Base-by-base conservation (phyloP, 257 asterid genomes). In the Rauvolfia tetraphylla region DNA sequence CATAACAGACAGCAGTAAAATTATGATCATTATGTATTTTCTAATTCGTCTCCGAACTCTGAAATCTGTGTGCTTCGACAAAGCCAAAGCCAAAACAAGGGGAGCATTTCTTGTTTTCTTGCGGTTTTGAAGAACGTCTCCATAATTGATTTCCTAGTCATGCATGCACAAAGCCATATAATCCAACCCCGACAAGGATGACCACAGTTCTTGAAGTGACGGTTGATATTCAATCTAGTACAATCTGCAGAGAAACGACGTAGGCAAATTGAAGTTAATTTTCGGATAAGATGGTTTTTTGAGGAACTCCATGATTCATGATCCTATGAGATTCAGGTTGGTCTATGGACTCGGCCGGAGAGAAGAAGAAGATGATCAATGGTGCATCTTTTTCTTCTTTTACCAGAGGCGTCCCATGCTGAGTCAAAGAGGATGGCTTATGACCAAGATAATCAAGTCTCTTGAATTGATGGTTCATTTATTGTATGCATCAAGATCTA, bases 351-450 rank as follows among this genome's bases (percentile, higher is more conserved):
- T 82, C 84, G 5, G 15, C 36, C 44, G 5, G 53, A n/a, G 25
- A n/a, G 63, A 57, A 59, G 13, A 54, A 54, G 2, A 75, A 15
- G 38, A 77, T 12, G 27, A 34, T 9, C 25, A 69, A 54, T 62
- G 72, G 13, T 76, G 42, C 58, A 71, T 76, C 79, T 75, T 77
- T 87, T 78, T 76, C 70, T 75, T 79, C 70, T 75, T 79, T 61
- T 56, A 71, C 72, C 67, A 73, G 23, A 29, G 82, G 82, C 83
- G 84, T 57, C 89, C 88, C 88, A 79, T 80, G 91, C 91, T 83
- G 88, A 85, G 86, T 89, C 89, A 85, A 87, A 86, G 85, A 83
- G 84, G 83, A 51, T 46, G 61, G 66, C 79, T 67, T 73, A 65
- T 83, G 83, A 78, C 90, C 82, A 73, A 83, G 78, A 77, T 54